Percentiles rank a stretch among this genome's conserved stretches.
Evolutionary conservation across 2,329 filamentous ascomycete genomes (phyloP).

Genomic region (Hypoxylon sp.): DNA sequence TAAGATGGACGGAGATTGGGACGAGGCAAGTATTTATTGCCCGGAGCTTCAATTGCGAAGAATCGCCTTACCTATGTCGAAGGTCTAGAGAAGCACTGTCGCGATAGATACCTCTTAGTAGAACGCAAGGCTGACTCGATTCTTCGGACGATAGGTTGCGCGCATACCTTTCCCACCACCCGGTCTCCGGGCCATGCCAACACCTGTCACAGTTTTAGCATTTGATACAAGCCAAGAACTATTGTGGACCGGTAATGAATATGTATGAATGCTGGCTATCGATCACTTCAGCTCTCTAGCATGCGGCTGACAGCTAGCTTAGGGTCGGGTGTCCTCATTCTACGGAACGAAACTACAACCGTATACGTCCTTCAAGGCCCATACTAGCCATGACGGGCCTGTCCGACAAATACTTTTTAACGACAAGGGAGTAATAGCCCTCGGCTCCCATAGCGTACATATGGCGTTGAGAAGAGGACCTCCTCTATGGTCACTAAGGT

Average conservation of each 20-base stretch:
- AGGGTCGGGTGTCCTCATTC: slow-evolving; percentile 93
- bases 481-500: slow-evolving; percentile 90
- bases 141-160: slow-evolving; percentile 72
- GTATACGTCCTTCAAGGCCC: slow-evolving; percentile 92
- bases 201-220: slow-evolving; percentile 82
- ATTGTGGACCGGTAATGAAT: slow-evolving; percentile 93
- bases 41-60: slow-evolving; percentile 3
- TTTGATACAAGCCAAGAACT: slow-evolving; percentile 94
- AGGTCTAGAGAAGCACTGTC: background rate
- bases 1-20: slow-evolving; percentile 78
- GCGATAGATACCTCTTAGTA: background rate
- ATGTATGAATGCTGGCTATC: slow-evolving; percentile 68
- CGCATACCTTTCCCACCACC: slow-evolving; percentile 86
- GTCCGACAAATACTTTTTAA: slow-evolving; percentile 93
- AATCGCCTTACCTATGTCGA: slow-evolving; percentile 19
- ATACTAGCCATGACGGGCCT: slow-evolving; percentile 79
- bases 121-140: slow-evolving; percentile 27
- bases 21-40: slow-evolving; percentile 67
- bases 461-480: slow-evolving; percentile 87
- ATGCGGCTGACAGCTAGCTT: slow-evolving; percentile 41
- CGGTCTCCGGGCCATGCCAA: slow-evolving; percentile 77
- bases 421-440: slow-evolving; percentile 88
- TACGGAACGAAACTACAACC: slow-evolving; percentile 86
- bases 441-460: slow-evolving; percentile 87
- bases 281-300: background rate